phyloP scores from a whole-genome alignment of 129 eudicot genomes.

The Logfia minima region DNA sequence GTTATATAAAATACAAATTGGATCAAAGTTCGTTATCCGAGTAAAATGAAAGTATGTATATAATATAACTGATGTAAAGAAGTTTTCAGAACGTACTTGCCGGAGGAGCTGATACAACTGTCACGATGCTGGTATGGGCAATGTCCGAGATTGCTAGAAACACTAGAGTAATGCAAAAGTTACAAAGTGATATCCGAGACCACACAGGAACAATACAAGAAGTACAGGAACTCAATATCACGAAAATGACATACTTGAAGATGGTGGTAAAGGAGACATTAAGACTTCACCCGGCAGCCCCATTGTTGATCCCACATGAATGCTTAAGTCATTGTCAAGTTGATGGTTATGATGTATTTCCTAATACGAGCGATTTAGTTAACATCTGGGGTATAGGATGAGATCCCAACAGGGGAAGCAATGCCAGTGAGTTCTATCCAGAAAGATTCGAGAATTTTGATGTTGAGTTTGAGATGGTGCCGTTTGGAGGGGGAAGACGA shows the following conservation, averaged over 20 bases:
- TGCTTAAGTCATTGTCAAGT: conserved; percentile 12
- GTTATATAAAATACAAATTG: too few species aligned
- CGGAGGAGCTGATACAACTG: background rate
- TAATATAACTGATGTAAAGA: background rate
- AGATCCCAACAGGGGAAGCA: conserved; percentile 27
- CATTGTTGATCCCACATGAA: conserved; percentile 34
- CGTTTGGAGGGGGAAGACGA: conserved; percentile 24
- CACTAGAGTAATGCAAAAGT: background rate
- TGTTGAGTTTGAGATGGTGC: conserved; percentile 5
- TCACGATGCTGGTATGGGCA: background rate
- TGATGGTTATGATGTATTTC: conserved; percentile 20
- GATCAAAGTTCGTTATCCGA: too few species aligned
- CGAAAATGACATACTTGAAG: conserved; percentile 1
- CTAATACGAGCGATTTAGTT: conserved; percentile 20
- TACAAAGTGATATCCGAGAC: background rate
- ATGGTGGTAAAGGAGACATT: conserved; percentile 4
- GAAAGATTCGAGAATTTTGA: conserved; percentile 14
- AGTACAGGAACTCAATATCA: background rate
- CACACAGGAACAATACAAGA: background rate
- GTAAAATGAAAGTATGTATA: too few species aligned
- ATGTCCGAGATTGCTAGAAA: conserved; percentile 4
- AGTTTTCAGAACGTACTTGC: background rate
- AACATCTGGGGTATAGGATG: conserved; percentile 45
- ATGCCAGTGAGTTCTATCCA: conserved; percentile 16
- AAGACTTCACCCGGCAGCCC: background rate